Evolutionary conservation across 768 basidiomycete species (phyloP).

Genomic region (Clitopilus hobsonii): DNA sequence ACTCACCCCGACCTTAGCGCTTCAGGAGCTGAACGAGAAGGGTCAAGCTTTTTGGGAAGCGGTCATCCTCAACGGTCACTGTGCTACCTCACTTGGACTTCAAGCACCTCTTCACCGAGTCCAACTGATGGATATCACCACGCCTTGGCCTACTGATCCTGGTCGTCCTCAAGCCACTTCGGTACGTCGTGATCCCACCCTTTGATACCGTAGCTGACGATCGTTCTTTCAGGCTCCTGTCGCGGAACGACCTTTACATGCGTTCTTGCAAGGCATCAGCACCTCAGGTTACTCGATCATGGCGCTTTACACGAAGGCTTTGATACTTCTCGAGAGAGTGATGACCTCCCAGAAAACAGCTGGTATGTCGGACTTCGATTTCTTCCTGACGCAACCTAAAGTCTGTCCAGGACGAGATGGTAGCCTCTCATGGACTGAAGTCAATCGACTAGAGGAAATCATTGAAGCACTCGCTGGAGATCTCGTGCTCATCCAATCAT

Average conservation of each 20-base stretch:
- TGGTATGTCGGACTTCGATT: background rate
- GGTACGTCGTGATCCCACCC: background rate
- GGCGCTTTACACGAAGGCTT: background rate
- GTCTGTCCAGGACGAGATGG: background rate
- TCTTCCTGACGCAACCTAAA: background rate
- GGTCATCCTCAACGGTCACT: conserved; percentile 11
- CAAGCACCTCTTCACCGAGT: conserved; percentile 1
- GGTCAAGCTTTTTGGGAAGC: conserved; percentile 17
- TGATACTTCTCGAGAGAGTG: background rate
- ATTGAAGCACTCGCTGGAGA: background rate
- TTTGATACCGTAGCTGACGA: background rate
- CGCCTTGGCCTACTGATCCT: conserved; percentile 9
- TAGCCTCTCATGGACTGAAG: background rate
- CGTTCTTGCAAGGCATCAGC: background rate
- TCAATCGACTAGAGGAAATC: background rate
- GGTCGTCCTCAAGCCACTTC: conserved; percentile 4
- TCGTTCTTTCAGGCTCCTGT: background rate
- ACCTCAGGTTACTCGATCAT: background rate
- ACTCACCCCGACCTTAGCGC: conserved; percentile 7
- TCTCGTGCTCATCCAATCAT: background rate
- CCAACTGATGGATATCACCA: conserved; percentile 2
- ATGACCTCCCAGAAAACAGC: background rate
- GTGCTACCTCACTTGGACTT: conserved; percentile 10
- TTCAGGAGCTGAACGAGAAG: conserved; percentile 12
- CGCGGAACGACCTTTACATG: background rate